These are phyloP conservation scores for Geranomyces variabilis DNA, from an alignment of 192 early-diverging fungal species.

Conservation along the genomic window DNA sequence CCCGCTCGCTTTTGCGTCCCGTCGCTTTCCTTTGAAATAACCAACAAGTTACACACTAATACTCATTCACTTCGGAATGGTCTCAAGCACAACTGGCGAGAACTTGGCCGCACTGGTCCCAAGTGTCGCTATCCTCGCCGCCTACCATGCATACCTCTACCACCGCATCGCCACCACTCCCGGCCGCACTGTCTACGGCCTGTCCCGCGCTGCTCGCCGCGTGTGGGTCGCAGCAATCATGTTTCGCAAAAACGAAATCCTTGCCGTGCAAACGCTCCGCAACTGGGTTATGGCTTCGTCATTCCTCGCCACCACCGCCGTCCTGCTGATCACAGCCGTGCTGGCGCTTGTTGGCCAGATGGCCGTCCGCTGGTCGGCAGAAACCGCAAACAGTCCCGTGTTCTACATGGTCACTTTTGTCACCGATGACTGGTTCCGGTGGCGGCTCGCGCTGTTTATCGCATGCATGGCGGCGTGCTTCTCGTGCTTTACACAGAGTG, in stretches of 20 bases:
- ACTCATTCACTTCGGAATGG: no score
- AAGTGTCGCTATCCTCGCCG: constrained; percentile 15
- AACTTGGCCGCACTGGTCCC: constrained; percentile 33
- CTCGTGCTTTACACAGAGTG: constrained; percentile 43
- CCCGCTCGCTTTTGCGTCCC: no score
- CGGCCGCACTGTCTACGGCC: constrained; percentile 43
- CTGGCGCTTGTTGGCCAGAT: constrained; percentile 40
- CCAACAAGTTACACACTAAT: no score
- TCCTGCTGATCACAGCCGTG: constrained; percentile 34
- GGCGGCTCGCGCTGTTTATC: constrained; percentile 9
- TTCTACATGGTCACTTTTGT: constrained; percentile 24
- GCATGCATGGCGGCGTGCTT: constrained; percentile 19
- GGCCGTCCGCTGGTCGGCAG: constrained; percentile 15
- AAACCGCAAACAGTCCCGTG: constrained; percentile 22
- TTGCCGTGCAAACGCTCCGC: constrained; percentile 48
- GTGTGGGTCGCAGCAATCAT: constrained; percentile 48
- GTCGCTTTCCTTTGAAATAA: no score
- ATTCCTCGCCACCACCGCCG: constrained; percentile 43
- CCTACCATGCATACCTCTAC: constrained; percentile 41
- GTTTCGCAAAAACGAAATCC: constrained; percentile 44
- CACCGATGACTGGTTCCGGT: constrained; percentile 18
- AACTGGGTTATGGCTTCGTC: constrained; percentile 50
- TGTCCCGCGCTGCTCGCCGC: constrained; percentile 33
- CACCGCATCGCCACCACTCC: constrained; percentile 25
- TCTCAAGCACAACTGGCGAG: neutral